Conservation (phyloP, 306 rosid species). For the Lathyrus tuberosus region DNA sequence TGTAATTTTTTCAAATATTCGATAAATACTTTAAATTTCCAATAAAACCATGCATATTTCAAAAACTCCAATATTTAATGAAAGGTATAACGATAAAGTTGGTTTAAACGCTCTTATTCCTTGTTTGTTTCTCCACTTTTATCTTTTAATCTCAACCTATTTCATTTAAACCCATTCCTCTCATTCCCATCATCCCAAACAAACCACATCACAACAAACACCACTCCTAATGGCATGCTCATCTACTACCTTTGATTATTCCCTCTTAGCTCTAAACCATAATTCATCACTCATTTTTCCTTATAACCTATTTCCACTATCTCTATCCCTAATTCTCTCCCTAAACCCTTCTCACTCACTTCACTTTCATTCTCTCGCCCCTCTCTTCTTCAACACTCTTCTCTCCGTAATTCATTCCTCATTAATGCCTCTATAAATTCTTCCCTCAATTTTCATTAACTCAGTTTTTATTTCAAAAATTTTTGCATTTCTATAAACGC, state of each 20-base stretch:
- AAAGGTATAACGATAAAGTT: no score
- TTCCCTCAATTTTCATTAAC: background rate
- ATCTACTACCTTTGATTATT: slow-evolving; percentile 55
- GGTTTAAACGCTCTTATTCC: no score
- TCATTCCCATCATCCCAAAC: slow-evolving; percentile 6
- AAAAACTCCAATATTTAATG: no score
- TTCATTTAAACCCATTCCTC: background rate
- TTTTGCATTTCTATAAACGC: background rate
- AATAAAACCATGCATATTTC: no score
- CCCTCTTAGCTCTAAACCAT: slow-evolving; percentile 56
- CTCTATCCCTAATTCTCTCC: slow-evolving; percentile 53
- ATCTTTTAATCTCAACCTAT: slow-evolving; percentile 1
- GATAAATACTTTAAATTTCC: no score
- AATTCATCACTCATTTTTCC: slow-evolving; percentile 45
- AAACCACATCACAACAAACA: background rate
- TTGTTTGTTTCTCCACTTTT: background rate
- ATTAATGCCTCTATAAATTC: slow-evolving; percentile 60
- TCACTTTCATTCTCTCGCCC: slow-evolving; percentile 50
- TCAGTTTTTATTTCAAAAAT: background rate
- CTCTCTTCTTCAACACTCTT: slow-evolving; percentile 33
- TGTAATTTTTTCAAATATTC: no score
- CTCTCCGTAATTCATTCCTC: slow-evolving; percentile 49
- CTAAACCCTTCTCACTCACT: slow-evolving; percentile 45
- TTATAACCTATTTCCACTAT: slow-evolving; percentile 41
- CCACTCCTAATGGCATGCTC: slow-evolving; percentile 59